These are phyloP conservation scores for Entrophospora sp. DNA, from an alignment of 192 early-diverging fungal species.

Conservation along the genomic window DNA sequence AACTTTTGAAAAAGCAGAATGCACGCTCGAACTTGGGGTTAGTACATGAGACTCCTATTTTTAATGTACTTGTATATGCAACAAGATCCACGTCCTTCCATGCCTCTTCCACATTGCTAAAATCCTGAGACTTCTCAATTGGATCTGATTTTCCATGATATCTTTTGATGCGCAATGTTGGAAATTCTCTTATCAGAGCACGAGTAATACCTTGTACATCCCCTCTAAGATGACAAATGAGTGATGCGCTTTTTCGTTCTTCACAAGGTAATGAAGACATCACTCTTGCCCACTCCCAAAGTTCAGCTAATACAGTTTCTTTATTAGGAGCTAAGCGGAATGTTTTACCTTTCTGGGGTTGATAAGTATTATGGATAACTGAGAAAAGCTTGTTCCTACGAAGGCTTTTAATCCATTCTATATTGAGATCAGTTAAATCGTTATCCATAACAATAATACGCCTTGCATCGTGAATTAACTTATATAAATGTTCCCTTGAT, in stretches of 20 bases:
- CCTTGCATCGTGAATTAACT: background rate
- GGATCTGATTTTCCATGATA: background rate
- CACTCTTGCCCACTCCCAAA: background rate
- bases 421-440: background rate
- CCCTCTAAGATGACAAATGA: no score
- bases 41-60: no score
- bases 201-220: background rate
- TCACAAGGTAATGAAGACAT: background rate
- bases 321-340: background rate
- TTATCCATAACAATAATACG: background rate
- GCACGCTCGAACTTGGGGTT: background rate
- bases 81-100: constrained; percentile 5
- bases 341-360: no score
- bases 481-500: no score
- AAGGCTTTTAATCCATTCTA: background rate
- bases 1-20: no score
- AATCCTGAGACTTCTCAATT: constrained; percentile 6
- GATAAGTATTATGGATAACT: constrained; percentile 1
- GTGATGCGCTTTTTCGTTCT: no score
- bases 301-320: background rate
- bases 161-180: background rate
- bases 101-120: constrained; percentile 1
- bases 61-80: constrained; percentile 8
- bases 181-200: background rate
- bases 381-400: background rate